Evolutionary conservation across 495 filamentous ascomycete species (phyloP), one percentile per base, ranked within the genome.

Genomic region (Aspergillus nidulans): DNA sequence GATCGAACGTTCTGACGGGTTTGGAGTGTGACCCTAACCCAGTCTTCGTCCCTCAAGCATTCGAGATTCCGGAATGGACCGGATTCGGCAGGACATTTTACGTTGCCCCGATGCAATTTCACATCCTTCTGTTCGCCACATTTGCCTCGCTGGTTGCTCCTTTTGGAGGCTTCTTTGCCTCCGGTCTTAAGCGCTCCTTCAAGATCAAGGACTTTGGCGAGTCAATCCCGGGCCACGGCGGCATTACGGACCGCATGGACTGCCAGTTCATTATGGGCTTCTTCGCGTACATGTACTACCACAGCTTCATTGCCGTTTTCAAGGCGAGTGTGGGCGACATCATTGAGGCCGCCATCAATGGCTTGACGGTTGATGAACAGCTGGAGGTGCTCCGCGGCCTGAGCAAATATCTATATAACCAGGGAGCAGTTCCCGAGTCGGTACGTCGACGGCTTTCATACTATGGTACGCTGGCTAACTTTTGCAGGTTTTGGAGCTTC

Each of bases 251-350:
- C 69, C 85, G 95, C 21, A 97, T 99, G 95, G 95, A 99, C 64
- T 99, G 95, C 73, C 95, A 99, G 67, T 97, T 97, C 75, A 97
- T 97, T 75, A 99, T 99, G 95, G 95, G 95, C 9, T 90, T 97
- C 77, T 97, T 99, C 63, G 83, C 95, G 12, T 97, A 88, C 72
- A 89, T 99, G 79, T 99, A 99, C 72, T 97, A 94, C 73, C 90
- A 96, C 69, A 92, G 90, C 64, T 99, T 99, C 69, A 94, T 99
- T 65, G 92, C 92, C 8, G 77, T 89, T 16, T 83, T 92, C 73
- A 87, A 86, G 62, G 84, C 87, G 8, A 88, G 77, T 52, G 85
- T 95, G 12, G 92, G 91, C 4, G 84, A 83, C 46, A 86, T 97
- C 26, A 86, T 99, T 58, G 92, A 97, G 76, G 79, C 81, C 30